Base-by-base conservation (phyloP, 2,329 filamentous ascomycete species). In the Atkinsonella hypoxylon region DNA sequence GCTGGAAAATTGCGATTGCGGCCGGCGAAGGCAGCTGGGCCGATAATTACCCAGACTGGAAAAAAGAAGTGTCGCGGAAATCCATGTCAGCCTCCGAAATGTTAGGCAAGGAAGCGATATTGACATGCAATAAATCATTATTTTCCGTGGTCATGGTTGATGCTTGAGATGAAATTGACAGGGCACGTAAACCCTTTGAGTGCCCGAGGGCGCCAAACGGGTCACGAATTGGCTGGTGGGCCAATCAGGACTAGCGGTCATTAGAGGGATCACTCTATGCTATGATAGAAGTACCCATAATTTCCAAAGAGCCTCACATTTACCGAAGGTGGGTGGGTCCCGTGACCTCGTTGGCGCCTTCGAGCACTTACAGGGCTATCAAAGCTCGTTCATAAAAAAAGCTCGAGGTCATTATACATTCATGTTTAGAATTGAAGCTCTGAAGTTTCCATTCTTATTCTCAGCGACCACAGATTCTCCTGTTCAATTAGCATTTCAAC, bases 1-100 rank as follows among this genome's bases (percentile, higher is more conserved):
- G 45, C 20, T 47, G 17, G 20, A 47, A 17, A 34, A 47, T 39
- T 11, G 17, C 17, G 12, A 47, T 39, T 11, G 17, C 17, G 12
- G 32, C 34, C 9, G 32, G 45, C 11, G 45, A 47, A 8, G 45
- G 45, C 34, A 47, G 22, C 18, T 38, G n/a, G n/a, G 32, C 32
- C 13, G 36, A 34, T n/a, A 13, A 15, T 36, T 4, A 18, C 26
- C 34, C 17, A 32, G 34, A 47, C 32, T 8, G 32, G 5, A 5
- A 47, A 47, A 47, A 47, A 36, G 34, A 47, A 26, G 45, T 47
- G 12, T 47, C 45, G 45, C 34, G 22, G 34, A 47, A 47, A 39
- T 47, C 34, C 20, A 47, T 47, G 17, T 39, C 45, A 22, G 18
- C 10, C 9, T 47, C 7, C 26, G 45, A 13, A 2, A 39, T 39